Conservation (phyloP, 441 rosid genomes). For the Arabidopsis lyrata region DNA sequence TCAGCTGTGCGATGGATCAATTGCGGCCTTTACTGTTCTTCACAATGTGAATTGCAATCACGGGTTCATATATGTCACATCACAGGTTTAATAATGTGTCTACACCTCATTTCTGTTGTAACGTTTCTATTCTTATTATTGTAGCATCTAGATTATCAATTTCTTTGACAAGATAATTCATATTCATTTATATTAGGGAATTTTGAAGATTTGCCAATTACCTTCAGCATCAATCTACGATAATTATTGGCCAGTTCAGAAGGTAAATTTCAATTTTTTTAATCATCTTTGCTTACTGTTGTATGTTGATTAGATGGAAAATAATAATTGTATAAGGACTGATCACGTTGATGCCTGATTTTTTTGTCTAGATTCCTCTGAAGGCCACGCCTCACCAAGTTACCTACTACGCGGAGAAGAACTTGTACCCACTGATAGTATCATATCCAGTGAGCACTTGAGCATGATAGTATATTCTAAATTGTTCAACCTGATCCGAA, state of each 20-base stretch:
- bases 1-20: conserved; percentile 97
- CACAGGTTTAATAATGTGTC: conserved; percentile 66
- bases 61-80: conserved; percentile 95
- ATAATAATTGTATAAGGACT: conserved; percentile 23
- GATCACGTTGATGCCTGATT: conserved; percentile 41
- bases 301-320: conserved; percentile 27
- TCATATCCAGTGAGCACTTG: conserved; percentile 81
- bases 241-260: conserved; percentile 98
- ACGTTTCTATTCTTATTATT: conserved; percentile 23
- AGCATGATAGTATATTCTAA: conserved; percentile 29
- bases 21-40: conserved; percentile 97
- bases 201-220: conserved; percentile 94
- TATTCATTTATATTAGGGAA: conserved; percentile 62
- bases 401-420: conserved; percentile 91
- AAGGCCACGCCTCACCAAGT: conserved; percentile 99
- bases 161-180: conserved; percentile 18
- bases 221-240: conserved; percentile 87
- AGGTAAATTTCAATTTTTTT: conserved; percentile 53
- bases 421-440: conserved; percentile 90
- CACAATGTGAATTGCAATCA: conserved; percentile 97
- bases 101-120: conserved; percentile 27
- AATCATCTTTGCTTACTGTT: conserved; percentile 15
- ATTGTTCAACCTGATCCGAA: conserved; percentile 12
- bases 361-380: conserved; percentile 74
- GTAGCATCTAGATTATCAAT: conserved; percentile 34